Conservation (phyloP, 1,284 basidiomycete genomes). For the Heterobasidion annosum region DNA sequence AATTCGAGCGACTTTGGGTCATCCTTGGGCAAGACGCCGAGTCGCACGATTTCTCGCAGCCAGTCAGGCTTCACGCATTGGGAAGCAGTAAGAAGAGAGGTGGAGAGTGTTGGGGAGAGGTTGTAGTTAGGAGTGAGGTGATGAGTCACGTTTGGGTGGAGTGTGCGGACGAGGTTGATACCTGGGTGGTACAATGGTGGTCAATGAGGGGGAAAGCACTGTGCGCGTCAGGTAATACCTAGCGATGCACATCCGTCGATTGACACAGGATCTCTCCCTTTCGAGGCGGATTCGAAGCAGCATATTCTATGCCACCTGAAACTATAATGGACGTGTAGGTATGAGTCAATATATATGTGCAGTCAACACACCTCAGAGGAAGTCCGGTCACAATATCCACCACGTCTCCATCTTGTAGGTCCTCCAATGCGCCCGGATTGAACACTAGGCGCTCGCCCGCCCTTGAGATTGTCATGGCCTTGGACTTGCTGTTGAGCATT, state of each 20-base stretch:
- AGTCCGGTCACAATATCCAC: slow-evolving; percentile 36
- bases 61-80: slow-evolving; percentile 56
- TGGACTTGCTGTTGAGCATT: slow-evolving; percentile 36
- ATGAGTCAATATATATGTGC: not conserved
- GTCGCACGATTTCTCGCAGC: slow-evolving; percentile 45
- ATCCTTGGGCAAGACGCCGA: slow-evolving; percentile 27
- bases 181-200: slow-evolving; percentile 26
- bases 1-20: slow-evolving; percentile 38
- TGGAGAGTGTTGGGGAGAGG: slow-evolving; percentile 36
- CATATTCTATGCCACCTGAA: slow-evolving; percentile 44
- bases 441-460: slow-evolving; percentile 13
- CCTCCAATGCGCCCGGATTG: slow-evolving; percentile 10
- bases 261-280: slow-evolving; percentile 20
- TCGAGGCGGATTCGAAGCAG: slow-evolving; percentile 33
- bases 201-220: not conserved
- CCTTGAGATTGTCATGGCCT: slow-evolving; percentile 29
- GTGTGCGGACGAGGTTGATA: slow-evolving; percentile 38
- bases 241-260: slow-evolving; percentile 41
- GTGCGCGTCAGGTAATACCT: slow-evolving; percentile 24
- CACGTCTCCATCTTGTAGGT: slow-evolving; percentile 41
- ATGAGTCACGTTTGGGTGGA: slow-evolving; percentile 42
- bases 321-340: slow-evolving; percentile 15
- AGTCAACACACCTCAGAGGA: slow-evolving; percentile 30
- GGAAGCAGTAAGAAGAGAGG: slow-evolving; percentile 45
- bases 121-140: slow-evolving; percentile 44